Conservation (phyloP, 192 early-diverging fungal species). For the Mortierella alpina region DNA sequence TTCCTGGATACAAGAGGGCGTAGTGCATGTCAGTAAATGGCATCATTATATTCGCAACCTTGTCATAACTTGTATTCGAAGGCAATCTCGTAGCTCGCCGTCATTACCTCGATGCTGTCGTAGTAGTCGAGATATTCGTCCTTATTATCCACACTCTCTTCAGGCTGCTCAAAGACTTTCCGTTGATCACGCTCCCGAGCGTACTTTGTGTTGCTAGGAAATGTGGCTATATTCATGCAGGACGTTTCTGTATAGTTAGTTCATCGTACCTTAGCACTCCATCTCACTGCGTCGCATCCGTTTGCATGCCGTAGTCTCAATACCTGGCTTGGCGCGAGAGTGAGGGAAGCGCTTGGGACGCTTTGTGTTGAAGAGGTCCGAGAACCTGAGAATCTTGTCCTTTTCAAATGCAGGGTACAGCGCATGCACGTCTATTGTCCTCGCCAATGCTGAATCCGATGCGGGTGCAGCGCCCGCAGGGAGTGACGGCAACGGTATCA, state of each 20-base stretch:
- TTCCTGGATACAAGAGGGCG: conserved; percentile 9
- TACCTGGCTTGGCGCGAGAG: conserved; percentile 52
- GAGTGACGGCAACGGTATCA: neutral
- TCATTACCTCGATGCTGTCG: conserved; percentile 19
- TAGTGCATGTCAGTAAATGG: neutral
- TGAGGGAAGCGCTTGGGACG: conserved; percentile 51
- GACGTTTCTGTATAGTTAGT: too few relatives aligned
- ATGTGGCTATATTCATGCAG: conserved; percentile 8
- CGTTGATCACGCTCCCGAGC: conserved; percentile 16
- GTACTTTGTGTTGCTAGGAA: conserved; percentile 31
- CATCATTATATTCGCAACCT: neutral
- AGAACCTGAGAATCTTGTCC: conserved; percentile 69
- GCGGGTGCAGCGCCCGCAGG: neutral
- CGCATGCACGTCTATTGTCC: conserved; percentile 55
- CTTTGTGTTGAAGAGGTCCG: conserved; percentile 68
- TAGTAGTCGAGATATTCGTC: conserved; percentile 22
- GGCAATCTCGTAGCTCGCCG: neutral
- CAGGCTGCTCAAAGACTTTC: conserved; percentile 31
- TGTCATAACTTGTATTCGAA: neutral
- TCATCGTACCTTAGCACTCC: too few relatives aligned
- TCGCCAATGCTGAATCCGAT: conserved; percentile 1
- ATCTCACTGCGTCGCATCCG: too few relatives aligned
- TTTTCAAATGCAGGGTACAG: conserved; percentile 74
- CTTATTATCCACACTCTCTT: conserved; percentile 11
- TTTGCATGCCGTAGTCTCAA: too few relatives aligned